Conservation (phyloP, 2,329 filamentous ascomycete species). For the Curvularia sp. region DNA sequence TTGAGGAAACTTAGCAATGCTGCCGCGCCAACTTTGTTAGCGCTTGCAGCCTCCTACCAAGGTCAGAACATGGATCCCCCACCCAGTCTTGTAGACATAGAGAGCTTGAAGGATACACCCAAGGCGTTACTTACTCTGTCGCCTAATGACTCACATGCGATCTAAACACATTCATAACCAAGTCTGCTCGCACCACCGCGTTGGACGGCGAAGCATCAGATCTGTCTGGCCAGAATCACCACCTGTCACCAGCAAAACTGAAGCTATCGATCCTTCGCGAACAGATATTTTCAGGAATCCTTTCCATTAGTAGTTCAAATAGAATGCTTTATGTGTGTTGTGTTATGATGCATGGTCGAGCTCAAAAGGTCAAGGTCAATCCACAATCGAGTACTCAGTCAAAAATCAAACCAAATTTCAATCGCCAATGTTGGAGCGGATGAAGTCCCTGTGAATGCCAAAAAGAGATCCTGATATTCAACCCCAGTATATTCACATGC, state of each 20-base stretch:
- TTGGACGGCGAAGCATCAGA: not conserved
- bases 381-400: not conserved
- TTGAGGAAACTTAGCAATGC: not conserved
- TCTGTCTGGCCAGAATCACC: not conserved
- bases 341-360: not conserved
- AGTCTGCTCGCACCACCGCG: not conserved
- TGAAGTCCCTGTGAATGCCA: not conserved
- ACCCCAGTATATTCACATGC: not conserved
- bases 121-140: not conserved
- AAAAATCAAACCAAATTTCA: not conserved
- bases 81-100: not conserved
- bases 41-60: not conserved
- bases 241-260: not conserved
- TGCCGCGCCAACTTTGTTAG: not conserved
- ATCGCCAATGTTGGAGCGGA: not conserved
- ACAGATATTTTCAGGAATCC: not conserved
- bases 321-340: not conserved
- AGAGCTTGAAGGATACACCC: constrained; percentile 3
- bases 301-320: not conserved
- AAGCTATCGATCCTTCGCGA: not conserved
- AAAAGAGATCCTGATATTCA: not conserved
- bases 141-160: not conserved
- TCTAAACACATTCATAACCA: not conserved
- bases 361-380: not conserved
- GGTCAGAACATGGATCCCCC: not conserved